Percentiles rank a stretch among this genome's conserved stretches.
Conservation (phyloP, 768 basidiomycete genomes). For the Russula ochroleuca region DNA sequence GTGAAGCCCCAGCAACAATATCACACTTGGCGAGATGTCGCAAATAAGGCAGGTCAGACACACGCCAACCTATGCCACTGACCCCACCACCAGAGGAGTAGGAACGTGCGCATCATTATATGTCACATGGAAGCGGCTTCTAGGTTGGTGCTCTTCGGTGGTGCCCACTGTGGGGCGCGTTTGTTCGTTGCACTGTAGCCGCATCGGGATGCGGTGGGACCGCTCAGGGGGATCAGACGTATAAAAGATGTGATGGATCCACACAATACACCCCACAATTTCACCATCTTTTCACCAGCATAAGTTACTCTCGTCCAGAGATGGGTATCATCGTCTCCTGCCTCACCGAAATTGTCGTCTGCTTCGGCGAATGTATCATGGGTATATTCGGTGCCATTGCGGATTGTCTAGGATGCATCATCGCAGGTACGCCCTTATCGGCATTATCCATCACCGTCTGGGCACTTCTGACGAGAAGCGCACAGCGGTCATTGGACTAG, state of each 20-base stretch:
- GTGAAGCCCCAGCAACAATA: neutral
- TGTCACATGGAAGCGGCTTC: neutral
- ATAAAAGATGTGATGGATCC: neutral
- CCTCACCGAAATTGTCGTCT: conserved; percentile 33
- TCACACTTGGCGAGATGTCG: neutral
- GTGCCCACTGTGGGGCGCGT: neutral
- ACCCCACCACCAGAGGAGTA: neutral
- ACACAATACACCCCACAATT: neutral
- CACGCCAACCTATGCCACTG: neutral
- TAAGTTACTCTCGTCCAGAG: neutral
- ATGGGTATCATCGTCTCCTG: conserved; percentile 25
- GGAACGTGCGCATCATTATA: neutral
- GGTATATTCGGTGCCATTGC: conserved; percentile 39
- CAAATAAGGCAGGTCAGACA: neutral
- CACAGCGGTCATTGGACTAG: conserved; percentile 41
- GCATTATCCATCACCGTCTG: neutral
- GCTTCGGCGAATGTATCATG: conserved; percentile 44
- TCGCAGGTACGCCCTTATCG: conserved; percentile 36
- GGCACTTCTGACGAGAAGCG: neutral
- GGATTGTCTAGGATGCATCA: conserved; percentile 45
- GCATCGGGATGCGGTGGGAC: neutral
- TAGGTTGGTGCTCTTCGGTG: neutral
- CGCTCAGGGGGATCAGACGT: neutral
- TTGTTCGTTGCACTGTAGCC: neutral
- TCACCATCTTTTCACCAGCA: no score